Evolutionary conservation across 305 asterid species (phyloP).

Genomic region (Salvia sclarea): DNA sequence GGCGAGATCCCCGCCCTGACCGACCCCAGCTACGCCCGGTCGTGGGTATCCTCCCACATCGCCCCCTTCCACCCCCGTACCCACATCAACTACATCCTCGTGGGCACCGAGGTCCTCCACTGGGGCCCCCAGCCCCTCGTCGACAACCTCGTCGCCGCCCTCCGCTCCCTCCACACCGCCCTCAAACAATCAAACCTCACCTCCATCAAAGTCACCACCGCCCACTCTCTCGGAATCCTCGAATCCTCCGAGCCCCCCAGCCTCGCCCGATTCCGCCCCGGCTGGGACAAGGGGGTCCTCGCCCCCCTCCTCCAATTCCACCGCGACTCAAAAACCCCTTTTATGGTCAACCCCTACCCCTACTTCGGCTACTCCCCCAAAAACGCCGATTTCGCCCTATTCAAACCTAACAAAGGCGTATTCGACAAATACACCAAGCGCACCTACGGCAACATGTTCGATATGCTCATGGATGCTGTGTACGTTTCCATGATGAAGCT

Average conservation of each 20-base stretch:
- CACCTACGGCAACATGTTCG: constrained; percentile 71
- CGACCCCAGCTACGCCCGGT: constrained; percentile 44
- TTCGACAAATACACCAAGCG: constrained; percentile 39
- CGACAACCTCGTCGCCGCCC: constrained; percentile 69
- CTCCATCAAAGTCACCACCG: constrained; percentile 57
- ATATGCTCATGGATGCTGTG: constrained; percentile 65
- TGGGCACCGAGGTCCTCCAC: constrained; percentile 83
- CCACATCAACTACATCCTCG: constrained; percentile 60
- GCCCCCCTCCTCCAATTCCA: constrained; percentile 65
- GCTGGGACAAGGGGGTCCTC: constrained; percentile 64
- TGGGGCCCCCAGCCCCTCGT: constrained; percentile 75
- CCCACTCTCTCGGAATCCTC: constrained; percentile 77
- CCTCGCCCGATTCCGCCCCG: constrained; percentile 61
- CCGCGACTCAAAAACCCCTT: constrained; percentile 60
- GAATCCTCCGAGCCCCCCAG: constrained; percentile 64
- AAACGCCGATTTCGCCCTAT: constrained; percentile 41
- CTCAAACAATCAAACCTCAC: constrained; percentile 37
- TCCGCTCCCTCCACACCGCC: constrained; percentile 56
- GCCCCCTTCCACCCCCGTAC: constrained; percentile 65
- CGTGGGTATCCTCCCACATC: constrained; percentile 52
- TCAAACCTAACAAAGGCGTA: constrained; percentile 38
- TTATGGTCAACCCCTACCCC: constrained; percentile 91
- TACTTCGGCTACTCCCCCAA: constrained; percentile 60
- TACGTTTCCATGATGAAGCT: constrained; percentile 60
- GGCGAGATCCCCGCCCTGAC: constrained; percentile 69